Evolutionary conservation across 306 rosid species (phyloP), one percentile per base, ranked within the genome.

Genomic region (Lathyrus tuberosus): DNA sequence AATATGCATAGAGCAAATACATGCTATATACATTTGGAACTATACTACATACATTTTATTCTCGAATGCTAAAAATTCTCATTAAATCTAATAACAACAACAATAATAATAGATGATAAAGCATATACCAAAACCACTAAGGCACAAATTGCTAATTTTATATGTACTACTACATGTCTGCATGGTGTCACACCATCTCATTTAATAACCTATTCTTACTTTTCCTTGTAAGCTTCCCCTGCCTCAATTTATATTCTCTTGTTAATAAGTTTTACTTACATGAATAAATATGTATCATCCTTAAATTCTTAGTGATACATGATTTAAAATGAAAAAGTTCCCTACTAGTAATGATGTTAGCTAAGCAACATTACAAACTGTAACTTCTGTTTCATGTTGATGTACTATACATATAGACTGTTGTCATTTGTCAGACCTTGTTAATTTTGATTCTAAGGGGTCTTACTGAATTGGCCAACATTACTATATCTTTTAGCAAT

Each of bases 281-380:
- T 7, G 5, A 48, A 48, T 1, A 46, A 5, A 46, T 2, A 14
- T 46, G 15, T 5, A 46, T 46, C 51, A 46, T 46, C 18, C 8
- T 5, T 46, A 46, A 46, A 14, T 14, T 46, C 51, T 1, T 46
- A 46, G 51, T 46, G 7, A 33, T 8, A 15, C 4, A 47, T 15
- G 8, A 6, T 41, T 61, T 56, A 31, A 54, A 13, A 54, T 30
- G 28, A 47, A 47, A 65, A 65, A 65, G 38, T 60, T 44, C 22
- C 6, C 17, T 44, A 41, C 24, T 49, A 31, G 37, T n/a, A 58
- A n/a, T n/a, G n/a, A n/a, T n/a, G n/a, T n/a, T n/a, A n/a, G n/a
- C n/a, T n/a, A n/a, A n/a, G n/a, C n/a, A n/a, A n/a, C n/a, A n/a
- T n/a, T n/a, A n/a, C n/a, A n/a, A n/a, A n/a, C n/a, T n/a, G n/a